Percentiles rank a stretch among this genome's conserved stretches.
Conservation (phyloP, 768 basidiomycete species). For the Tricholoma sp. region DNA sequence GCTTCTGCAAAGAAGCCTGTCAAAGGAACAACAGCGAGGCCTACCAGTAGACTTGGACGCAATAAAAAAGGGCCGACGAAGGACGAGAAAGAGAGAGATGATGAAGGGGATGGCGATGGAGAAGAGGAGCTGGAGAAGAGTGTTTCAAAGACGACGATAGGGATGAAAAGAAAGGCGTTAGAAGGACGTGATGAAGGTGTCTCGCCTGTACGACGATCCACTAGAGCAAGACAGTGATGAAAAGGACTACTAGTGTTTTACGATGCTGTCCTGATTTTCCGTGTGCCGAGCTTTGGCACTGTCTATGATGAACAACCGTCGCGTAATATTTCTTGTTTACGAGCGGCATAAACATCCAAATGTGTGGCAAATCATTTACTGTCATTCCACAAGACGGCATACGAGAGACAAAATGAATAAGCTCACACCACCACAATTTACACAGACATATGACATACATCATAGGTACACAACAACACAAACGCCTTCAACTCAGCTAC, state of each 20-base stretch:
- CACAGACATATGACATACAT: too few relatives aligned
- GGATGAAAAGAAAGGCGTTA: slow-evolving; percentile 3
- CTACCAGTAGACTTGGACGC: slow-evolving; percentile 3
- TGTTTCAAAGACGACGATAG: slow-evolving; percentile 5
- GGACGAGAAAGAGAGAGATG: slow-evolving; percentile 11
- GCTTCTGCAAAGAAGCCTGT: slow-evolving; percentile 9
- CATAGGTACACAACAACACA: neutral
- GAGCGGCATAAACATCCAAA: too few relatives aligned
- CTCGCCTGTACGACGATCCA: neutral
- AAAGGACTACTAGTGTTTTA: neutral
- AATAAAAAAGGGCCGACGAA: slow-evolving; percentile 15
- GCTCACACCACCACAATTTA: too few relatives aligned
- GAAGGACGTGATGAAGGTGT: neutral
- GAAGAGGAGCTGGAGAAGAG: slow-evolving; percentile 10
- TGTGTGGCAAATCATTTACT: neutral
- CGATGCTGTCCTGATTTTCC: neutral
- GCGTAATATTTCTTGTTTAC: too few relatives aligned
- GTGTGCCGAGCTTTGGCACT: too few relatives aligned
- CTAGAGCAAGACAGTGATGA: neutral
- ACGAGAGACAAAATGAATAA: too few relatives aligned
- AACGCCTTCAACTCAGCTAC: slow-evolving; percentile 17
- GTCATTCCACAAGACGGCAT: neutral
- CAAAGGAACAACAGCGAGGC: slow-evolving; percentile 13
- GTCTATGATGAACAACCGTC: too few relatives aligned
- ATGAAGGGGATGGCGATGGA: slow-evolving; percentile 7